Evolutionary conservation across 225 moss, liverwort and hornwort species (phyloP), one percentile per base, ranked within the genome.

Genomic region (Climacium dendroides): DNA sequence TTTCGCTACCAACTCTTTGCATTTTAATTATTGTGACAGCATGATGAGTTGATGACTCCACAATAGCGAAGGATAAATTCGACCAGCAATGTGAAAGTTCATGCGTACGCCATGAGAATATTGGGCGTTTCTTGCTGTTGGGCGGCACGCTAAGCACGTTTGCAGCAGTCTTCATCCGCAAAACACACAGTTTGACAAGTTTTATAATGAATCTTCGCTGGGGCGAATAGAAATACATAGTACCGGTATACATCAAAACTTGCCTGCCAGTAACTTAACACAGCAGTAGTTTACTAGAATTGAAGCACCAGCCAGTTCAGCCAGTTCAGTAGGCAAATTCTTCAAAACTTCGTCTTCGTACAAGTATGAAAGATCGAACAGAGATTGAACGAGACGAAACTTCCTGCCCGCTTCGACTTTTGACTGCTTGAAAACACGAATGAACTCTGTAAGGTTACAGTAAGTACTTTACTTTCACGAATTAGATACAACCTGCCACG

Each of bases 311-410:
- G 64, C 65, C 11, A 90, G 52, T 74, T 85, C 87, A 59, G 64
- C 65, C 11, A 90, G 52, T 74, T 85, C 48, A 63, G 77, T 58
- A 29, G 90, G 39, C 65, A 55, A 60, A 39, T 83, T 53, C 62
- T 84, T 78, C 30, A 92, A 32, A 85, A 89, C 45, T 28, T 74
- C 52, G 52, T 50, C 80, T 41, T 60, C 12, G 50, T 59, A 32
- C 26, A 87, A 34, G 61, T 90, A 77, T 74, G 79, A 15, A 26
- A 89, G 86, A 76, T 92, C 89, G 60, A 94, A 70, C 89, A 94
- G 39, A 90, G 80, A 15, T 85, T 69, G 69, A 90, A 35, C 17
- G 80, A 83, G 69, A 89, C 83, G 13, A 86, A 80, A 15, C 61
- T 72, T 73, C 63, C 91, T 69, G 57, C 78, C 47, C 19, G n/a